Percentiles rank a stretch among this genome's conserved stretches.
Conservation (phyloP, 78 protist genomes). For the Dictyostelium citrinum region DNA sequence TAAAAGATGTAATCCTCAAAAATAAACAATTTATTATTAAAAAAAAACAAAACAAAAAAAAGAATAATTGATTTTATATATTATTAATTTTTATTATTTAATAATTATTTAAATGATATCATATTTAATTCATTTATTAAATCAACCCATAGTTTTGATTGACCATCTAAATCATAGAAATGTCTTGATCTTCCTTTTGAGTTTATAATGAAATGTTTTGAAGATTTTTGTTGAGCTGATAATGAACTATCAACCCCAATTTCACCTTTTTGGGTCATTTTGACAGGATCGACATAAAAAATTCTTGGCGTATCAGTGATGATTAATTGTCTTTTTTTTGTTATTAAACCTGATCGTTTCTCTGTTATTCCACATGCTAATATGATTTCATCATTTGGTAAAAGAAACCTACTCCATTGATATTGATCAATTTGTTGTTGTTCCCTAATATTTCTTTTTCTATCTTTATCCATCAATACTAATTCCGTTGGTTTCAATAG, state of each 20-base stretch:
- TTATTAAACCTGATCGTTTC: constrained; percentile 69
- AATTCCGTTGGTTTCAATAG: constrained; percentile 20
- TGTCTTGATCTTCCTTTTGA: constrained; percentile 52
- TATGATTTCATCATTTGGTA: constrained; percentile 72
- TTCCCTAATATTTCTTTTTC: constrained; percentile 9
- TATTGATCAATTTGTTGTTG: constrained; percentile 6
- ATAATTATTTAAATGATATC: neutral
- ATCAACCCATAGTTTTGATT: constrained; percentile 29
- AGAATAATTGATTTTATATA: too few species aligned
- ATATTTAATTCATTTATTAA: constrained; percentile 53
- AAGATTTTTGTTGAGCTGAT: constrained; percentile 29
- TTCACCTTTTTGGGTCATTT: constrained; percentile 51
- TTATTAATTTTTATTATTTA: neutral
- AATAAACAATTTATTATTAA: neutral
- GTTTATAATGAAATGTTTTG: constrained; percentile 30
- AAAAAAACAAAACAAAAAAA: too few species aligned
- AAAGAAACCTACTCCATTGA: constrained; percentile 56
- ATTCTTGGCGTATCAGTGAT: constrained; percentile 83
- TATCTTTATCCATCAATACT: neutral
- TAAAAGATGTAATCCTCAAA: constrained; percentile 9
- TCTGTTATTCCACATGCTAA: constrained; percentile 33
- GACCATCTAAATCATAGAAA: constrained; percentile 24
- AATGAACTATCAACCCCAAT: constrained; percentile 25
- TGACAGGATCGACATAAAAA: constrained; percentile 77
- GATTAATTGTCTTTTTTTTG: constrained; percentile 79